These are phyloP conservation scores for Ophiostoma tasmaniense DNA, from an alignment of 2,329 filamentous ascomycete species.

Conservation along the genomic window DNA sequence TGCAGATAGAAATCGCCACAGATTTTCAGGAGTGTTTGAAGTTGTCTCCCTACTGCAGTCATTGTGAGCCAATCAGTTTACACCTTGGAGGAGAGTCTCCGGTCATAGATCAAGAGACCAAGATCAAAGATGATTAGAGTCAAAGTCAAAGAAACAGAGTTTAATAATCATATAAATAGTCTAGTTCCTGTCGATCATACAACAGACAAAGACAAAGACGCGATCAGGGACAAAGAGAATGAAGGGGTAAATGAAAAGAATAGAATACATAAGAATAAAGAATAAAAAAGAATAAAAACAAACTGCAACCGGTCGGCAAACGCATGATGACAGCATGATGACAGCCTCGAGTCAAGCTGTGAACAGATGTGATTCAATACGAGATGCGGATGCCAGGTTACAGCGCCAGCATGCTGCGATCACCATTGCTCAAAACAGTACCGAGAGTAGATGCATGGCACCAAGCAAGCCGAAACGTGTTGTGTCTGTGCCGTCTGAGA, in stretches of 20 bases:
- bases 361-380: too few species aligned
- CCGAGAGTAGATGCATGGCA: too few species aligned
- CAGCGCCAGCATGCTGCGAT: too few species aligned
- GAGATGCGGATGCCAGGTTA: too few species aligned
- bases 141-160: not conserved
- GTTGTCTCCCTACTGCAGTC: not conserved
- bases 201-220: not conserved
- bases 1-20: not conserved
- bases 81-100: conserved; percentile 2
- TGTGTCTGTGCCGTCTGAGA: not conserved
- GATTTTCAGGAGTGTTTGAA: not conserved
- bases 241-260: not conserved
- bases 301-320: too few species aligned
- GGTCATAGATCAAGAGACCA: not conserved
- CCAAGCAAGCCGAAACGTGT: too few species aligned
- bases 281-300: not conserved
- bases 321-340: too few species aligned
- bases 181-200: not conserved
- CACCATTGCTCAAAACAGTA: too few species aligned
- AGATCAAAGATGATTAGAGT: not conserved
- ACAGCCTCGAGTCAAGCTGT: too few species aligned
- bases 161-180: not conserved
- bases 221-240: not conserved
- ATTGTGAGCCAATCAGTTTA: conserved; percentile 1
- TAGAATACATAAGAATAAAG: not conserved